A percentile compares a stretch with the other conserved stretches of the same genome.
Evolutionary conservation across 768 basidiomycete species (phyloP).

Genomic region (Auricularia sp.): DNA sequence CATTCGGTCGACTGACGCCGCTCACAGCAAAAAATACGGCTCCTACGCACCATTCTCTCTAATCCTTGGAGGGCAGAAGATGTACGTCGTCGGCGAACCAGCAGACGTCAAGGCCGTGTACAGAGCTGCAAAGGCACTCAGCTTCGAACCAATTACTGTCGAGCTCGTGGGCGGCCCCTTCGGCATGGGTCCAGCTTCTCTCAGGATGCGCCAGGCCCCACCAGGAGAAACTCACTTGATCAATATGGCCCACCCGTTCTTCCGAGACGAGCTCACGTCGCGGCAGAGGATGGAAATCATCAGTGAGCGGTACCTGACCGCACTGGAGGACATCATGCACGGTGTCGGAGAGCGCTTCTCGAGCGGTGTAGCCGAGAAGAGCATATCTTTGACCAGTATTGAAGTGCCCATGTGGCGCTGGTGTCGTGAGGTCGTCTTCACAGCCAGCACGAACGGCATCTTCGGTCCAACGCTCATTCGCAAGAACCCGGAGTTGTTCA

Average conservation of each 20-base stretch:
- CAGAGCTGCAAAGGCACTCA: not conserved
- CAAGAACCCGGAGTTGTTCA: not conserved
- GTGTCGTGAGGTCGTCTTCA: conserved; percentile 1
- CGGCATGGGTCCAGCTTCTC: not conserved
- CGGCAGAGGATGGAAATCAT: not conserved
- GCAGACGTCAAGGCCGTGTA: conserved; percentile 1
- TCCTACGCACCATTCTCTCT: not conserved
- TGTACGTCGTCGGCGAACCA: not conserved
- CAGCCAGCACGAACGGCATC: not conserved
- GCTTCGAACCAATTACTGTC: not conserved
- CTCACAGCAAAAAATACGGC: not conserved
- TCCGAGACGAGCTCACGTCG: not conserved
- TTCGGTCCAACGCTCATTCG: not conserved
- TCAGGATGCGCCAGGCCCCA: not conserved
- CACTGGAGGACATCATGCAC: not conserved
- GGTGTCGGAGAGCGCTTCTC: not conserved
- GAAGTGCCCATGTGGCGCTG: not conserved
- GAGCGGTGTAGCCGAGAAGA: not conserved
- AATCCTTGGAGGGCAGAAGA: not conserved
- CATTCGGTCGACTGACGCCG: not conserved
- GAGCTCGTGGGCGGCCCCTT: not conserved
- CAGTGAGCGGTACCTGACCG: not conserved
- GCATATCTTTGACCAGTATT: not conserved
- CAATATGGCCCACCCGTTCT: conserved; percentile 1
- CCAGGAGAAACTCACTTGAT: not conserved